A percentile compares a stretch with the other conserved stretches of the same genome.
These are phyloP conservation scores for Myriosclerotinia duriaeana DNA, from an alignment of 2,329 filamentous ascomycete genomes.

Conservation along the genomic window DNA sequence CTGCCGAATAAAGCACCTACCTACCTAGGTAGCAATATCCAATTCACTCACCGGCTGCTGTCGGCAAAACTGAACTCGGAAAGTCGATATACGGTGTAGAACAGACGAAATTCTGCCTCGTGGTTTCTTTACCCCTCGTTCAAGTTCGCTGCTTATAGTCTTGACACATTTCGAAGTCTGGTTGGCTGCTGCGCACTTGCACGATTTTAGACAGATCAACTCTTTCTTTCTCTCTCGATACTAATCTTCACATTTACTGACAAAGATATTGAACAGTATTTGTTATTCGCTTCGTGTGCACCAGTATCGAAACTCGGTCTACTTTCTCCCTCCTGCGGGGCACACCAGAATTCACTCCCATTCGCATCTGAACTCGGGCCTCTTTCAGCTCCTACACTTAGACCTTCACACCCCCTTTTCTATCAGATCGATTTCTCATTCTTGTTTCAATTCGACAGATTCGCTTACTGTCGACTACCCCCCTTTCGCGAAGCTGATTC, in stretches of 20 bases:
- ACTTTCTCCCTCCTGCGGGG: conserved; percentile 8
- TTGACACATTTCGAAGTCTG: neutral
- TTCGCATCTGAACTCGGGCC: conserved; percentile 11
- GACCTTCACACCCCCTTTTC: conserved; percentile 2
- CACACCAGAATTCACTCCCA: conserved; percentile 14
- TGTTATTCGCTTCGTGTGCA: conserved; percentile 16
- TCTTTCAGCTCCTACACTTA: conserved; percentile 13
- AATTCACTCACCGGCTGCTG: conserved; percentile 4
- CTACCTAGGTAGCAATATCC: conserved; percentile 1
- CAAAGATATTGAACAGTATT: neutral
- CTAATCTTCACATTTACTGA: conserved; percentile 4
- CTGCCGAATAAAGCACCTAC: neutral
- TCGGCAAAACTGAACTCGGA: neutral
- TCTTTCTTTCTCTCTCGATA: neutral
- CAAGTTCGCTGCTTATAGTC: neutral
- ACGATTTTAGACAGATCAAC: neutral
- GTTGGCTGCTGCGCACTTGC: neutral
- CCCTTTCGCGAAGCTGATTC: conserved; percentile 1
- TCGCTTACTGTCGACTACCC: conserved; percentile 20
- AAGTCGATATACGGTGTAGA: neutral
- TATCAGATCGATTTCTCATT: neutral
- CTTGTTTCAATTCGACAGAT: neutral
- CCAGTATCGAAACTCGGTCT: conserved; percentile 7
- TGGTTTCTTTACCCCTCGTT: neutral
- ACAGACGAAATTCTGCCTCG: neutral